phyloP scores from a whole-genome alignment of 2,329 filamentous ascomycete species.

The Diaporthe ampelina region DNA sequence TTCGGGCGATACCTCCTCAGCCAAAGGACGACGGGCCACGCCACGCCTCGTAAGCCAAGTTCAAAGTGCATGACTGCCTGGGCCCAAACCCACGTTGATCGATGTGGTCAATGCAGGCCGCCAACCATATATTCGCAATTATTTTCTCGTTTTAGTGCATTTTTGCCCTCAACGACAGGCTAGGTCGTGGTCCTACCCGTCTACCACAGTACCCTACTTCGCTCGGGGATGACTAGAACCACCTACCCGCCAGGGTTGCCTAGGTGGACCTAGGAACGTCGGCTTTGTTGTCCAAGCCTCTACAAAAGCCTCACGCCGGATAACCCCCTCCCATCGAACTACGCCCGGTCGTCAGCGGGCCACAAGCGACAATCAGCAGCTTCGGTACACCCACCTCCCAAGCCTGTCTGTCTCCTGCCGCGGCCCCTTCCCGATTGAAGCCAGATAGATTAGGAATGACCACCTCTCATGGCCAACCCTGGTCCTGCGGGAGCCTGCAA shows the following conservation, averaged over 20 bases:
- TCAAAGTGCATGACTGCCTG: constrained; percentile 26
- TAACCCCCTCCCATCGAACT: constrained; percentile 29
- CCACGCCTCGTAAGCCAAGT: constrained; percentile 32
- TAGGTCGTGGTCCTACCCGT: not conserved
- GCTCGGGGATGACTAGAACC: constrained; percentile 22
- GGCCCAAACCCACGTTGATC: constrained; percentile 17
- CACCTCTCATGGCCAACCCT: constrained; percentile 25
- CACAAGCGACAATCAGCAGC: constrained; percentile 23
- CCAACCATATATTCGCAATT: constrained; percentile 29
- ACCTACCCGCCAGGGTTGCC: constrained; percentile 28
- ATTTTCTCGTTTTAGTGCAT: constrained; percentile 33
- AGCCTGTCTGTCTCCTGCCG: constrained; percentile 15
- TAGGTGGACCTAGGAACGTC: constrained; percentile 20
- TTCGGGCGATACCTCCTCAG: constrained; percentile 12
- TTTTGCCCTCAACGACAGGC: constrained; percentile 2
- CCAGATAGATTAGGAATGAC: constrained; percentile 37
- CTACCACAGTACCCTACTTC: not conserved
- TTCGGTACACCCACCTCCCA: constrained; percentile 16
- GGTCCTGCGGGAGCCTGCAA: constrained; percentile 27
- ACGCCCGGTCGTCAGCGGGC: constrained; percentile 36
- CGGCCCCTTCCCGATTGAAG: constrained; percentile 23
- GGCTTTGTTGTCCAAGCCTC: constrained; percentile 34
- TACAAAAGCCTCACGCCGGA: constrained; percentile 29
- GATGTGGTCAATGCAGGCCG: constrained; percentile 30
- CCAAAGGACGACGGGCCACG: constrained; percentile 11